Evolutionary conservation across 108 stramenopile genomes (phyloP), one percentile per base, ranked within the genome.

Genomic region (Pseudonitzschia delicatissima): DNA sequence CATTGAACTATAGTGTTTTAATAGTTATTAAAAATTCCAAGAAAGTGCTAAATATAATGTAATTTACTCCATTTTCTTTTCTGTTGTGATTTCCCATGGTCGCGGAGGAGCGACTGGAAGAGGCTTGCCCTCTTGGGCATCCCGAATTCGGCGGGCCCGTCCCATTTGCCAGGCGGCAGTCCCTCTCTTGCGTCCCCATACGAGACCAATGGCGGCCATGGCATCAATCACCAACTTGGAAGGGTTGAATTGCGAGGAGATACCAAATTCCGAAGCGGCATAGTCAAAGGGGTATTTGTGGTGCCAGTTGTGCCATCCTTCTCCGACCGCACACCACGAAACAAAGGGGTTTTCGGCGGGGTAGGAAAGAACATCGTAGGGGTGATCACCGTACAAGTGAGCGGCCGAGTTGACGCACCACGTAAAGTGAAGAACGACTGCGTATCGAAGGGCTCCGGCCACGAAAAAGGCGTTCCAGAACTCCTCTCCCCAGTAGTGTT

Each of bases 231-330:
- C 80, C 40, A 98, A 62, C 72, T 98, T 97, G 59, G 90, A 91
- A 6, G 99, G 99, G 70, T 99, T 98, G 90, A 96, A 99, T 79
- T 99, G 99, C 51, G 75, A 68, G 3, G 90, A 89, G 45, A 98
- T 77, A 42, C 98, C 97, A 62, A 91, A 97, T 82, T 99, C 98
- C 29, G 89, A 88, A 5, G 98, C 96, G 49, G 96, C 95, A 73
- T 99, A 99, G 73, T 98, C 98, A 80, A 90, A 98, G 57, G 99
- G 99, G 77, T 98, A 98, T 72, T 97, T 97, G 94, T 99, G 99
- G 75, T 99, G 99, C 98, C 98, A 99, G 93, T 99, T 99, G 86
- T 99, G 99, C 98, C 98, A 99, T 73, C 99, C 99, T 82, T 99
- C 99, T 6, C 99, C 99, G 25, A 98, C 79, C 28, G 96, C 91